Evolutionary conservation across 2,329 filamentous ascomycete species (phyloP), one percentile per base, ranked within the genome.

Genomic region (Didymella exigua): DNA sequence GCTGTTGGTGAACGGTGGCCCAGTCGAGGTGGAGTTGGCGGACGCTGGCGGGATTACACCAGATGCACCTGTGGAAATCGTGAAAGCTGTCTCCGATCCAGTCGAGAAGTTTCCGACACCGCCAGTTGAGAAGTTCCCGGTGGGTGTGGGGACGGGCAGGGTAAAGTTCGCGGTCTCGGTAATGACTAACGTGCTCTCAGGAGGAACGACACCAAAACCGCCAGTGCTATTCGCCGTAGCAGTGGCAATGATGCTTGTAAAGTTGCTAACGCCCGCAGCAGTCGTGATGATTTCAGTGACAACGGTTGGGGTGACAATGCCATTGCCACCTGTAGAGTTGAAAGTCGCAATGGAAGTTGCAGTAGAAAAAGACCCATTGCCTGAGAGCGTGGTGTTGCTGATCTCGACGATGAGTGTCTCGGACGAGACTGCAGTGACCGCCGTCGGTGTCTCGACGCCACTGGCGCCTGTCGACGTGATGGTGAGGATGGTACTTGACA

Each of bases 391-490:
- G 11, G 56, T 55, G 40, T 49, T 57, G 11, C 46, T 18, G 30
- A 51, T 55, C 43, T 16, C 42, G 29, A 36, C 54, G 1, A 49
- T 29, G 16, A 49, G 21, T 9, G 51, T 54, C 40, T 49, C 40
- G 16, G 51, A 54, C 1, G 51, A 54, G 10, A 49, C 30, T 16
- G 51, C 33, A 34, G 51, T 54, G 18, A 48, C 40, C 0, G 49
- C 44, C 19, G 49, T 54, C 18, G 60, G 49, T 13, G 34, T 49
- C 49, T 61, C 52, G 2, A 61, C 50, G 11, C 56, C 54, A 16
- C 24, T 37, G 11, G 51, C 40, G 4, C 60, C 60, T 10, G 63
- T 67, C 14, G 60, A 56, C 9, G 56, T 60, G 5, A 40, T 44
- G 14, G 54, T 60, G 19, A 33, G 27, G 6, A 52, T 24, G 6